Conservation (phyloP, 75 land plant genomes). For the Gnetum montanum region DNA sequence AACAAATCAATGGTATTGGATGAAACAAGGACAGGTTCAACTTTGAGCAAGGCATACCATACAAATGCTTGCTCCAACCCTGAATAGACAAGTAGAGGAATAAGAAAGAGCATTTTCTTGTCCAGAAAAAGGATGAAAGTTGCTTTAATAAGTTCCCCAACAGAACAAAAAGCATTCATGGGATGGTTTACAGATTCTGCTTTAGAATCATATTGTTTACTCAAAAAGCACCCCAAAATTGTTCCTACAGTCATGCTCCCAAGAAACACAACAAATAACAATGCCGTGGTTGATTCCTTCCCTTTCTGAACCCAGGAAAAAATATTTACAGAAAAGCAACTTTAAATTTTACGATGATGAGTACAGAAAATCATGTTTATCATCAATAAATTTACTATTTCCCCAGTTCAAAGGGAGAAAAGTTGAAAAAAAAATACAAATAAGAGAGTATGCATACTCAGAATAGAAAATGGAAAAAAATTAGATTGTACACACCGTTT, state of each 20-base stretch:
- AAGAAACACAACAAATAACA: constrained; percentile 61
- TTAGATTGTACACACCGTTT: constrained; percentile 27
- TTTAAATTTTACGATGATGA: background rate
- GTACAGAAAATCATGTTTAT: background rate
- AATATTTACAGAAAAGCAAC: background rate
- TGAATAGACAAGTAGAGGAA: constrained; percentile 75
- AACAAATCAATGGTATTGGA: background rate
- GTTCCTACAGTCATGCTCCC: constrained; percentile 63
- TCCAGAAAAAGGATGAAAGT: constrained; percentile 45
- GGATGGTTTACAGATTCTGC: constrained; percentile 11
- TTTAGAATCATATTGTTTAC: constrained; percentile 24
- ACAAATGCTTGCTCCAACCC: constrained; percentile 57
- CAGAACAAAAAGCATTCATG: constrained; percentile 8
- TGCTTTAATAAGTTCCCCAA: constrained; percentile 21
- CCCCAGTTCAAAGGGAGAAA: background rate
- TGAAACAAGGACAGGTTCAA: background rate
- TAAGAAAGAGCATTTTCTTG: constrained; percentile 58
- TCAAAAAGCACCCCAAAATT: constrained; percentile 58
- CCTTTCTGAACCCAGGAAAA: constrained; percentile 29
- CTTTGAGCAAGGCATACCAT: constrained; percentile 24
- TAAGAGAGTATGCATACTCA: too few relatives aligned
- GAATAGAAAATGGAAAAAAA: background rate
- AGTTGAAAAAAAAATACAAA: too few relatives aligned
- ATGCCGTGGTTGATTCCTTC: constrained; percentile 41
- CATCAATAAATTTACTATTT: background rate